These are phyloP conservation scores for Magnolia officinalis DNA, from an alignment of 164 flowering plant species.

Conservation along the genomic window DNA sequence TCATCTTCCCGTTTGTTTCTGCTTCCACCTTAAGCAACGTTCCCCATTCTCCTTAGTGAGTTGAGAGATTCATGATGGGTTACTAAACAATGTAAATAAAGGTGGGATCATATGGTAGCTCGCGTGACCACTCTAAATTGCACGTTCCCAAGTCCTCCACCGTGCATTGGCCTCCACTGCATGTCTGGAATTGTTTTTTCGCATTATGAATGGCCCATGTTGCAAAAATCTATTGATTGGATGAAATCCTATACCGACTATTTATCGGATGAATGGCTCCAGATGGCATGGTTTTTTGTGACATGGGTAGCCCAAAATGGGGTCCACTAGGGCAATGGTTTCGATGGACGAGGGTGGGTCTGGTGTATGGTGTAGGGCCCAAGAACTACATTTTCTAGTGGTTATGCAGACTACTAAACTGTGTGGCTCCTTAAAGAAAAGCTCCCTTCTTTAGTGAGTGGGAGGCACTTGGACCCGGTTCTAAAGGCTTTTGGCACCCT, in stretches of 20 bases:
- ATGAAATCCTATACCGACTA: no score
- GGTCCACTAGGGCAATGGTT: background rate
- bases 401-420: background rate
- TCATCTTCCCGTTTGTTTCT: slow-evolving; percentile 1
- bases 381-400: background rate
- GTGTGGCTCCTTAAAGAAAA: background rate
- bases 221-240: no score
- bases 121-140: background rate
- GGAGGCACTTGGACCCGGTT: slow-evolving; percentile 38
- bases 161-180: no score
- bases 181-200: no score
- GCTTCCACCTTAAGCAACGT: slow-evolving; percentile 16
- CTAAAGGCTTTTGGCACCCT: slow-evolving; percentile 31
- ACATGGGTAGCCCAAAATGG: background rate
- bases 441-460: slow-evolving; percentile 11
- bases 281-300: background rate
- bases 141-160: background rate
- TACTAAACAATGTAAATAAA: background rate
- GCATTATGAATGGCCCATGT: no score
- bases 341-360: background rate
- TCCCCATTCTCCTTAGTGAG: background rate
- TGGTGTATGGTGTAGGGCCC: no score
- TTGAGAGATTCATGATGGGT: background rate
- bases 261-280: background rate
- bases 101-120: background rate